Percentiles rank a stretch among this genome's conserved stretches.
Evolutionary conservation across 116 monocot genomes (phyloP).

Genomic region (Cymodocea nodosa): DNA sequence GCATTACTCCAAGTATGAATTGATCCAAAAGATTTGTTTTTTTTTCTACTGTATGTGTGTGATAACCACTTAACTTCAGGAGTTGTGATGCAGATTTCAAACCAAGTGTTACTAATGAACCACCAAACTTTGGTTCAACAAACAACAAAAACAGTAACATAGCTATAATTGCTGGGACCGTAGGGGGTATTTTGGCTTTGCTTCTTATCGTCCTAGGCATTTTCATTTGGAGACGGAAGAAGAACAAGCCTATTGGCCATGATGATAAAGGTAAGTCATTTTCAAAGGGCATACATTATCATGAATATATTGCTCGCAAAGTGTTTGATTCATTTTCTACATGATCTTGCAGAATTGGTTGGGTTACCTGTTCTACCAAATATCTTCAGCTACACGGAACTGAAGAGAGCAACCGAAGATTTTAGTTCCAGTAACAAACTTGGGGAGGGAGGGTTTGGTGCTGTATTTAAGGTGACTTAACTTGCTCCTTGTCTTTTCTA

Average conservation of each 20-base stretch:
- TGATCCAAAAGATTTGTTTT: neutral
- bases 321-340: too few relatives aligned
- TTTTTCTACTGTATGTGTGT: neutral
- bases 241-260: neutral
- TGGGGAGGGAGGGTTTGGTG: conserved; percentile 75
- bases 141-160: neutral
- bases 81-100: conserved; percentile 9
- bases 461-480: conserved; percentile 41
- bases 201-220: neutral
- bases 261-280: conserved; percentile 4
- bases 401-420: conserved; percentile 8
- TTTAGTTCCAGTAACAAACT: conserved; percentile 40
- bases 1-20: conserved; percentile 9
- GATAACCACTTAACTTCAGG: neutral
- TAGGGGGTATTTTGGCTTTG: conserved; percentile 1
- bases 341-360: too few relatives aligned
- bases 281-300: too few relatives aligned
- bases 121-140: neutral
- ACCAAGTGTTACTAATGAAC: conserved; percentile 9
- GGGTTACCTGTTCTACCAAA: conserved; percentile 1
- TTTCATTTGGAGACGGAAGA: neutral
- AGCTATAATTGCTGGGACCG: conserved; percentile 4
- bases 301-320: too few relatives aligned
- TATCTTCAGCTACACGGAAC: conserved; percentile 11
- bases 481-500: too few relatives aligned